These are phyloP conservation scores for Strobilomyces dryophilus DNA, from an alignment of 768 basidiomycete species.

Conservation along the genomic window DNA sequence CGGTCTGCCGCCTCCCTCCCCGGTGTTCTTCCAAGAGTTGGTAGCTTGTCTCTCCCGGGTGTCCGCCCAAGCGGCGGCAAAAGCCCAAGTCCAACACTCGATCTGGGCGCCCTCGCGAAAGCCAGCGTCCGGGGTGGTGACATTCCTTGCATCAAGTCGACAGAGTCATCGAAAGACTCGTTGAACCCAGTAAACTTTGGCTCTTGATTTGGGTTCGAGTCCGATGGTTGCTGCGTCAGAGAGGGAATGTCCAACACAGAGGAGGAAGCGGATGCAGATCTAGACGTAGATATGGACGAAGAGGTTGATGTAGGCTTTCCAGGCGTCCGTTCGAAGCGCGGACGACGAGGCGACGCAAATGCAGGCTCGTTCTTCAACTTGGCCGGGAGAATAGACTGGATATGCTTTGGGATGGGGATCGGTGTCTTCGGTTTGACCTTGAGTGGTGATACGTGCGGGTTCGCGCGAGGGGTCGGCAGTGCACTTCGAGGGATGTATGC, in stretches of 20 bases:
- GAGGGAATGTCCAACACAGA: conserved; percentile 48
- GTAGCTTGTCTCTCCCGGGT: conserved; percentile 52
- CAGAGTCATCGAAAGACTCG: conserved; percentile 37
- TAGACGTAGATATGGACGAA: conserved; percentile 18
- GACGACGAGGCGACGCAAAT: conserved; percentile 38
- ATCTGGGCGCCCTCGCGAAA: conserved; percentile 40
- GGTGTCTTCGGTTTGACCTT: conserved; percentile 60
- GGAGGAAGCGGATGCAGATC: conserved; percentile 32
- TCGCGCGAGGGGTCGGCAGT: conserved; percentile 36
- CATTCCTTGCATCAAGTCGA: conserved; percentile 40
- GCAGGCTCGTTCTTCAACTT: conserved; percentile 65
- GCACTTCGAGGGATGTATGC: conserved; percentile 24
- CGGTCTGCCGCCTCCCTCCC: conserved; percentile 65
- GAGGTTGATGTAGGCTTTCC: conserved; percentile 17
- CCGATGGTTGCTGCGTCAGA: conserved; percentile 32
- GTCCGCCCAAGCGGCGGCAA: conserved; percentile 50
- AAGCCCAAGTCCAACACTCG: conserved; percentile 30
- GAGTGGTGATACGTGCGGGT: conserved; percentile 42
- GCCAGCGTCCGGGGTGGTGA: conserved; percentile 54
- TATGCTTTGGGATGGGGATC: conserved; percentile 40
- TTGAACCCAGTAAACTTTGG: conserved; percentile 31
- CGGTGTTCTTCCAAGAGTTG: conserved; percentile 58
- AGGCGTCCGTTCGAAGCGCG: conserved; percentile 27
- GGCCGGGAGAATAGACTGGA: conserved; percentile 60
- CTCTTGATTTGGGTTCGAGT: conserved; percentile 38